Conservation (phyloP, 768 basidiomycete genomes). For the Phylloporus sp. region DNA sequence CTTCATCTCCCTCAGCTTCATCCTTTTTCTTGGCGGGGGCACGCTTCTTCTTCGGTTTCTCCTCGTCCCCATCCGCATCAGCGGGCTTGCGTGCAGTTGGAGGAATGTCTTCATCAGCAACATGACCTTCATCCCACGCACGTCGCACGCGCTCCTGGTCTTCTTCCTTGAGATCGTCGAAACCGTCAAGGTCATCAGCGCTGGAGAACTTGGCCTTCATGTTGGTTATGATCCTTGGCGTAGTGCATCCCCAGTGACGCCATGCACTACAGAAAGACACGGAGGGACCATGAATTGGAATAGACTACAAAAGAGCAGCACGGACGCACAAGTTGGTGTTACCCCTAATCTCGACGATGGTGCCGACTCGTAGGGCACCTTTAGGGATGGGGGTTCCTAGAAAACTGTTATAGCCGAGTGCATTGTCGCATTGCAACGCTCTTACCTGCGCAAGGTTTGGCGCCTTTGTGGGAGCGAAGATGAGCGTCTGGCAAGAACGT, state of each 20-base stretch:
- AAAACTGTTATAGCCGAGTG: slow-evolving; percentile 8
- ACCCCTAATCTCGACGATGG: slow-evolving; percentile 70
- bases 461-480: slow-evolving; percentile 43
- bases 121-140: slow-evolving; percentile 75
- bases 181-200: slow-evolving; percentile 79
- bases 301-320: neutral
- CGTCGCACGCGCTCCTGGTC: slow-evolving; percentile 68
- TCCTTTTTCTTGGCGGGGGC: slow-evolving; percentile 35
- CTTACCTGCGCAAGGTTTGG: slow-evolving; percentile 72
- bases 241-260: slow-evolving; percentile 92
- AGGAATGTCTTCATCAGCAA: slow-evolving; percentile 83
- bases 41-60: slow-evolving; percentile 53
- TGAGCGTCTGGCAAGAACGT: slow-evolving; percentile 18
- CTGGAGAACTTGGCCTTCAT: slow-evolving; percentile 58
- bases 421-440: neutral
- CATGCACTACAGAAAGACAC: slow-evolving; percentile 50
- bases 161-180: slow-evolving; percentile 61
- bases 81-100: slow-evolving; percentile 60
- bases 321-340: slow-evolving; percentile 58
- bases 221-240: slow-evolving; percentile 63
- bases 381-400: slow-evolving; percentile 70
- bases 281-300: neutral
- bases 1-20: slow-evolving; percentile 33
- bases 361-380: slow-evolving; percentile 69
- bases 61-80: slow-evolving; percentile 46